These are phyloP conservation scores for Penicillium manginii DNA, from an alignment of 495 filamentous ascomycete species.

Conservation along the genomic window DNA sequence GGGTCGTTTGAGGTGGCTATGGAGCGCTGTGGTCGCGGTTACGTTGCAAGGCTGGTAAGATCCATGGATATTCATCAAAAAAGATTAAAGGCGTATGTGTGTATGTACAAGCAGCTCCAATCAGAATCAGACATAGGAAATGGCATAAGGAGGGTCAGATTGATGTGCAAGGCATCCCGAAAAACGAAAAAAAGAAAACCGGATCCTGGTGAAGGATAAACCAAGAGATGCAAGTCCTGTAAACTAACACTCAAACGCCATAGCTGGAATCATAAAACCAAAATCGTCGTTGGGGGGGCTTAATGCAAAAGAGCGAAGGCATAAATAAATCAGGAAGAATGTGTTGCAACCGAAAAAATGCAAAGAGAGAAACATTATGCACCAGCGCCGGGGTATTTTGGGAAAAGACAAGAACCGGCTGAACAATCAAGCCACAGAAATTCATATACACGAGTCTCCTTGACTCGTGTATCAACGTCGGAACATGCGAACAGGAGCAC, in stretches of 20 bases:
- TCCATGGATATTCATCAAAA: too few relatives aligned
- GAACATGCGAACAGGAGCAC: slow-evolving; percentile 45
- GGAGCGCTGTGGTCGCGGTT: too few relatives aligned
- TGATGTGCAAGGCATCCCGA: slow-evolving; percentile 5
- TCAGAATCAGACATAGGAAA: slow-evolving; percentile 1
- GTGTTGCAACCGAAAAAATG: slow-evolving; percentile 6
- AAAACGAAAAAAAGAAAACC: not conserved
- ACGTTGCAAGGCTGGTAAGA: too few relatives aligned
- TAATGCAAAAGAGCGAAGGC: slow-evolving; percentile 18
- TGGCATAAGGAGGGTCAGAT: slow-evolving; percentile 5
- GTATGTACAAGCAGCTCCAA: slow-evolving; percentile 4
- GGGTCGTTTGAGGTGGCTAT: too few relatives aligned
- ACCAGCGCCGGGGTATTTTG: slow-evolving; percentile 34
- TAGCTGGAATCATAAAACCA: slow-evolving; percentile 12
- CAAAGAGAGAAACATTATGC: slow-evolving; percentile 21
- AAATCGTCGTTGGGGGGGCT: slow-evolving; percentile 10
- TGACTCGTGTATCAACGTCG: slow-evolving; percentile 31
- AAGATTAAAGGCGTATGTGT: not conserved
- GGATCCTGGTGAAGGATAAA: not conserved
- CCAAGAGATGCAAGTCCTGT: slow-evolving; percentile 3
- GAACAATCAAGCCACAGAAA: slow-evolving; percentile 22
- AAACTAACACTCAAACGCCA: slow-evolving; percentile 16
- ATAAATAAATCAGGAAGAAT: slow-evolving; percentile 1
- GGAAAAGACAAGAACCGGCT: slow-evolving; percentile 25
- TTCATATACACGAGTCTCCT: slow-evolving; percentile 16